phyloP scores from a whole-genome alignment of 805 yeast genomes.

The Candida ipomoeae region DNA sequence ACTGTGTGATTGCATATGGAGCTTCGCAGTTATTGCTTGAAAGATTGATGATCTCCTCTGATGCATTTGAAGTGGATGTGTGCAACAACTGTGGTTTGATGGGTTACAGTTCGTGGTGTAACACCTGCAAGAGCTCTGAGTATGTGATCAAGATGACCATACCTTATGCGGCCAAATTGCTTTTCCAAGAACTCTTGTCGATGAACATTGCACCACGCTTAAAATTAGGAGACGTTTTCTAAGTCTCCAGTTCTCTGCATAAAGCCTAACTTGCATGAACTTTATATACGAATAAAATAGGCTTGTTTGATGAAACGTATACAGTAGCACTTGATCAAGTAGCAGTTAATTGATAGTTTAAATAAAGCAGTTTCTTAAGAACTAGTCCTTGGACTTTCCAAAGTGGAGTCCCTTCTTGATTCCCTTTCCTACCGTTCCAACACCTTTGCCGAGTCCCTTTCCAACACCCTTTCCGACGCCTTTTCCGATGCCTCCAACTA shows the following conservation, averaged over 20 bases:
- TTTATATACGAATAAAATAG: background rate
- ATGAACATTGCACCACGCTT: conserved; percentile 98
- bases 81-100: conserved; percentile 92
- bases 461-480: conserved; percentile 21
- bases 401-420: conserved; percentile 35
- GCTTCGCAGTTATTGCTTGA: conserved; percentile 85
- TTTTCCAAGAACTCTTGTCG: conserved; percentile 95
- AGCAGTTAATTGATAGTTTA: too few relatives aligned
- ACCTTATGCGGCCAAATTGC: conserved; percentile 96
- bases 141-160: conserved; percentile 87
- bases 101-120: conserved; percentile 98
- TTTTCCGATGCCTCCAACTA: conserved; percentile 18
- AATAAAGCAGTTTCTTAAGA: too few relatives aligned
- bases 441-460: conserved; percentile 26
- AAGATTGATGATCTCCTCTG: conserved; percentile 93
- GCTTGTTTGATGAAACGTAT: background rate
- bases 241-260: conserved; percentile 5
- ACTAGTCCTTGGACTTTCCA: conserved; percentile 20
- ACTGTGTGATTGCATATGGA: conserved; percentile 98
- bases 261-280: background rate
- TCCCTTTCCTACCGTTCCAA: conserved; percentile 33
- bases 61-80: conserved; percentile 95
- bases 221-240: conserved; percentile 82
- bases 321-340: too few relatives aligned
- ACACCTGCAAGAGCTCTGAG: conserved; percentile 89